Base-by-base conservation (phyloP, 768 basidiomycete species). In the Suillus occidentalis region DNA sequence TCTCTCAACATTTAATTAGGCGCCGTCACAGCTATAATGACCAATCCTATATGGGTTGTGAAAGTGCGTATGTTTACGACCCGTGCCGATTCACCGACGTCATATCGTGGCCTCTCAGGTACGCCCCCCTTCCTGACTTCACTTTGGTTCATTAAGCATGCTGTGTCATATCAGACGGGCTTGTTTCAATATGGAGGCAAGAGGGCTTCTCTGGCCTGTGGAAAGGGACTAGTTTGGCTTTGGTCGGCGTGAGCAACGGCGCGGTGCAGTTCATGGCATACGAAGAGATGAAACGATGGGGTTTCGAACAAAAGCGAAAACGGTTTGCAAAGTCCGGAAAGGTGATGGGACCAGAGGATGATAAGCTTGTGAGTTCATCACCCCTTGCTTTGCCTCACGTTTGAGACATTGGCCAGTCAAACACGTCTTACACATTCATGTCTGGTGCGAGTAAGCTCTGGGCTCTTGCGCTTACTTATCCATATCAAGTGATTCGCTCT, bases 1-100 rank as follows among this genome's bases (percentile, higher is more conserved):
- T 40, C 65, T 63, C 62, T 75, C 61, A 68, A 63, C 45, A 16
- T 67, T 61, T 63, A 20, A 63, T 45, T 70, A 99, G 97, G 97
- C 80, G 92, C 96, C 14, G 88, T 88, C 20, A 97, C 96, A 4
- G 95, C 97, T 1, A 80, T 99, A 71, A 84, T 97, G 73, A 99
- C 97, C 8, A 99, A 99, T 76, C 97, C 97, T 0, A 87, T 98
- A 70, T 99, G 97, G 97, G 91, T 99, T 16, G 91, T 99, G 63
- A 92, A 97, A 80, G 96, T 97, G 10, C 88, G 97, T 65, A 95
- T 98, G 89, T 99, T 97, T 73, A 94, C 95, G 1, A 90, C 95
- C 1, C 80, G 79, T 12, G 76, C 84, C 36, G 83, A 85, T 63
- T 86, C 89, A 49, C 87, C 91, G 10, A 80, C 75, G 3, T 88